Conservation (phyloP, 768 basidiomycete genomes). For the Boletus huronensis region DNA sequence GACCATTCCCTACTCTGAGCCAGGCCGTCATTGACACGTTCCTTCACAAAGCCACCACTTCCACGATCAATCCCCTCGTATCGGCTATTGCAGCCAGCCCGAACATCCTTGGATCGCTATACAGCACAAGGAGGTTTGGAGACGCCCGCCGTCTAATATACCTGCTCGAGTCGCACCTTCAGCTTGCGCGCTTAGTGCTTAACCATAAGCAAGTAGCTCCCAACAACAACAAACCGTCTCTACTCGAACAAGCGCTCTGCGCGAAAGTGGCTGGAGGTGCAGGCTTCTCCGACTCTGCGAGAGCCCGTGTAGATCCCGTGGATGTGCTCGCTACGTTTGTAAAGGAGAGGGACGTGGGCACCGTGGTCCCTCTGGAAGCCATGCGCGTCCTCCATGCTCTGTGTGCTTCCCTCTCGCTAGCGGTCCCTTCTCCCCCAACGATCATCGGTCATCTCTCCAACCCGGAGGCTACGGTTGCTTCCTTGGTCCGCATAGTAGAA, state of each 20-base stretch:
- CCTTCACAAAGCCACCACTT: conserved; percentile 69
- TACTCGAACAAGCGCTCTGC: conserved; percentile 77
- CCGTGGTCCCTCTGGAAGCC: conserved; percentile 60
- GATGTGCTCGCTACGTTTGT: conserved; percentile 71
- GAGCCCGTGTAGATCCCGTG: conserved; percentile 62
- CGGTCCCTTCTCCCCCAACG: conserved; percentile 62
- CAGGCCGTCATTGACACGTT: conserved; percentile 67
- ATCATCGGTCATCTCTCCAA: conserved; percentile 77
- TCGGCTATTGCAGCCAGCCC: conserved; percentile 62
- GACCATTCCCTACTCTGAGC: conserved; percentile 59
- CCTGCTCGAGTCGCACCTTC: conserved; percentile 65
- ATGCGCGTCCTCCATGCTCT: conserved; percentile 65
- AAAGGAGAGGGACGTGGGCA: conserved; percentile 59
- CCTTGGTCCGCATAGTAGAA: conserved; percentile 67
- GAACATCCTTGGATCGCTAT: conserved; percentile 56
- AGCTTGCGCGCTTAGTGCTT: conserved; percentile 58
- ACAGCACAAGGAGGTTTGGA: conserved; percentile 58
- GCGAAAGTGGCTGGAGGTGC: conserved; percentile 53
- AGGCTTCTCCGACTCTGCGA: conserved; percentile 40
- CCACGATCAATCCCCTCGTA: conserved; percentile 79
- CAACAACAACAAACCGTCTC: conserved; percentile 45
- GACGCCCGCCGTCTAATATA: conserved; percentile 68
- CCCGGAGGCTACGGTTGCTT: conserved; percentile 65
- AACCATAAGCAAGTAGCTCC: conserved; percentile 55
- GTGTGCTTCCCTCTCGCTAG: conserved; percentile 58